phyloP scores from a whole-genome alignment of 2,329 filamentous ascomycete genomes.

The Fusarium chaquense region DNA sequence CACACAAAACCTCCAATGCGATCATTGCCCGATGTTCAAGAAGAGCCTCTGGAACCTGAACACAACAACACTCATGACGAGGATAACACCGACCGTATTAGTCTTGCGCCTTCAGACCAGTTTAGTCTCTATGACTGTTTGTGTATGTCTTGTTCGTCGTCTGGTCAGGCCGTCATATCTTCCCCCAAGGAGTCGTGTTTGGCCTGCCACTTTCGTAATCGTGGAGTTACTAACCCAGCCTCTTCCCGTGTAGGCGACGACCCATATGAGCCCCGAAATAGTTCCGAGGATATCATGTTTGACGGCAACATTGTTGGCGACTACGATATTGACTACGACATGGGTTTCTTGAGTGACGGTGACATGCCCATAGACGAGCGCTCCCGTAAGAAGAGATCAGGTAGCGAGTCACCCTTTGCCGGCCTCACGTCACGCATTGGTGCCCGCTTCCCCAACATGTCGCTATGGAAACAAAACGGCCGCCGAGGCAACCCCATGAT shows the following conservation, averaged over 20 bases:
- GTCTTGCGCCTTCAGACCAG: conserved; percentile 55
- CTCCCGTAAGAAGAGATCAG: conserved; percentile 66
- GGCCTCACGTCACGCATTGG: conserved; percentile 75
- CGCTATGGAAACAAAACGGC: conserved; percentile 62
- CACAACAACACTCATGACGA: conserved; percentile 50
- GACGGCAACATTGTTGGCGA: conserved; percentile 55
- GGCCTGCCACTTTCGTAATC: conserved; percentile 10
- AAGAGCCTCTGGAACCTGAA: conserved; percentile 81
- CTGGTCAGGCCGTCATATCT: conserved; percentile 15
- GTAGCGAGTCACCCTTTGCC: conserved; percentile 69
- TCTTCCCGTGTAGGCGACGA: conserved; percentile 65
- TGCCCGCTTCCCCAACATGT: conserved; percentile 67
- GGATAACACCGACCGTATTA: conserved; percentile 59
- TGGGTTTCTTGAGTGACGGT: conserved; percentile 74
- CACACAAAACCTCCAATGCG: conserved; percentile 69
- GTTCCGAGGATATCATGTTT: conserved; percentile 55
- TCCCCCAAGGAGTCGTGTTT: conserved; percentile 10
- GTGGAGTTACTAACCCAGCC: conserved; percentile 32
- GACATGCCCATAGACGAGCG: conserved; percentile 64
- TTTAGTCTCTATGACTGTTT: conserved; percentile 74
- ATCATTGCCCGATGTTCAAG: conserved; percentile 82
- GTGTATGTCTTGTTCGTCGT: conserved; percentile 68
- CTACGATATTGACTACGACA: conserved; percentile 71
- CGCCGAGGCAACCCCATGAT: conserved; percentile 61
- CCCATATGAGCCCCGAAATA: conserved; percentile 68